These are phyloP conservation scores for Lepidium sativum DNA, from an alignment of 345 rosid genomes.

Conservation along the genomic window DNA sequence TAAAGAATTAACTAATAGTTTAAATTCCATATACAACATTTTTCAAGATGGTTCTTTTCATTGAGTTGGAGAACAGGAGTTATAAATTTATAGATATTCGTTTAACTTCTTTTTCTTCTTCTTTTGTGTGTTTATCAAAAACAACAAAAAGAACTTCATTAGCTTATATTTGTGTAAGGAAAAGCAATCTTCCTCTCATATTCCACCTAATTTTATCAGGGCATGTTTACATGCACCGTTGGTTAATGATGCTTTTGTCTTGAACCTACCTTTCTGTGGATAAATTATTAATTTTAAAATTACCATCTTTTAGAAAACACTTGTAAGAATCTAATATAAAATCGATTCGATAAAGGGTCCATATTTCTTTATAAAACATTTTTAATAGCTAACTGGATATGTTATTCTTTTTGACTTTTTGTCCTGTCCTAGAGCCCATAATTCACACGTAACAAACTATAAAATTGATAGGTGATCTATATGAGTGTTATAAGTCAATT, in stretches of 20 bases:
- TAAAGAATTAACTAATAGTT: too few species aligned
- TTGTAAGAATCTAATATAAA: not conserved
- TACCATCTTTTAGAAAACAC: not conserved
- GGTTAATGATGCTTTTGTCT: conserved; percentile 1
- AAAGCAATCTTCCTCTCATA: not conserved
- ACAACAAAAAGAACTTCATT: too few species aligned
- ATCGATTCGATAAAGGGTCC: not conserved
- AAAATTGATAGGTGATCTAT: too few species aligned
- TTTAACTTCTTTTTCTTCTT: too few species aligned
- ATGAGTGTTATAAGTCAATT: too few species aligned
- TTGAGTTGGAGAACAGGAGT: too few species aligned
- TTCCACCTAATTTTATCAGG: not conserved
- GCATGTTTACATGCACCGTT: not conserved
- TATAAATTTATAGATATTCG: too few species aligned
- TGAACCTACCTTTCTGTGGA: not conserved
- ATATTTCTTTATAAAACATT: not conserved
- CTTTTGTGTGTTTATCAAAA: too few species aligned
- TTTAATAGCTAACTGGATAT: too few species aligned
- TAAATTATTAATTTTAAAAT: not conserved
- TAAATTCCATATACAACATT: too few species aligned
- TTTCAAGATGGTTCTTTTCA: too few species aligned
- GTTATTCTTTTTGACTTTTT: not conserved
- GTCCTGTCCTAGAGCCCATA: not conserved
- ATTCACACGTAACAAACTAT: too few species aligned
- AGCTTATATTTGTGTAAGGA: not conserved